These are phyloP conservation scores for Colletotrichum brevisporum DNA, from an alignment of 2,329 filamentous ascomycete species.

Conservation along the genomic window DNA sequence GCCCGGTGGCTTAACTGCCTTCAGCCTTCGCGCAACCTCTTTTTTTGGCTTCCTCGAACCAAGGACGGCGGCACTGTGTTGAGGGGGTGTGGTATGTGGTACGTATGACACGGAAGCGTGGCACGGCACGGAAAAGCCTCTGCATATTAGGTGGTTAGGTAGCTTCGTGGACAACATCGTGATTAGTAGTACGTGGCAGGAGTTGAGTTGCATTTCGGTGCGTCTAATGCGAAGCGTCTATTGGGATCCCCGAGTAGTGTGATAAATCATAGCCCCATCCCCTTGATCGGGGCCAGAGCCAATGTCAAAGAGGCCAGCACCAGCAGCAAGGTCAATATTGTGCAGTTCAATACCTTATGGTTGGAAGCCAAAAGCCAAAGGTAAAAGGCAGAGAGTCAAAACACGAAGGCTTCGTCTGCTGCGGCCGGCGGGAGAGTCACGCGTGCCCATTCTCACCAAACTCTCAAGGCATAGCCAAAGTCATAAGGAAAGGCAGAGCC, in stretches of 20 bases:
- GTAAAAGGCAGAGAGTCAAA: background rate
- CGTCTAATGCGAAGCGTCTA: background rate
- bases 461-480: background rate
- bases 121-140: constrained; percentile 21
- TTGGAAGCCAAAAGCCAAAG: too few species aligned
- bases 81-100: background rate
- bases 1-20: constrained; percentile 33
- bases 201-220: constrained; percentile 15
- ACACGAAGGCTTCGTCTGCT: too few species aligned
- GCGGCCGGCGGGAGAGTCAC: background rate
- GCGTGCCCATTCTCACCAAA: background rate
- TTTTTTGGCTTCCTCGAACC: background rate
- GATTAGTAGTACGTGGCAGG: background rate
- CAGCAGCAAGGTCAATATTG: too few species aligned
- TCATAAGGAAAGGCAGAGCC: background rate
- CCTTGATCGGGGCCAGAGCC: constrained; percentile 1
- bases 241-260: constrained; percentile 5
- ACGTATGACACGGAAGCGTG: background rate
- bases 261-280: constrained; percentile 11
- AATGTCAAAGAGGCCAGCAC: constrained; percentile 14
- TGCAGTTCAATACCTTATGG: too few species aligned
- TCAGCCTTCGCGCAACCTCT: constrained; percentile 26
- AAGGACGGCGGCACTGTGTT: constrained; percentile 5
- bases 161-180: constrained; percentile 6
- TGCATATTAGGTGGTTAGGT: background rate